These are phyloP conservation scores for Colletotrichum nymphaeae DNA, from an alignment of 2,329 filamentous ascomycete genomes.

Conservation along the genomic window DNA sequence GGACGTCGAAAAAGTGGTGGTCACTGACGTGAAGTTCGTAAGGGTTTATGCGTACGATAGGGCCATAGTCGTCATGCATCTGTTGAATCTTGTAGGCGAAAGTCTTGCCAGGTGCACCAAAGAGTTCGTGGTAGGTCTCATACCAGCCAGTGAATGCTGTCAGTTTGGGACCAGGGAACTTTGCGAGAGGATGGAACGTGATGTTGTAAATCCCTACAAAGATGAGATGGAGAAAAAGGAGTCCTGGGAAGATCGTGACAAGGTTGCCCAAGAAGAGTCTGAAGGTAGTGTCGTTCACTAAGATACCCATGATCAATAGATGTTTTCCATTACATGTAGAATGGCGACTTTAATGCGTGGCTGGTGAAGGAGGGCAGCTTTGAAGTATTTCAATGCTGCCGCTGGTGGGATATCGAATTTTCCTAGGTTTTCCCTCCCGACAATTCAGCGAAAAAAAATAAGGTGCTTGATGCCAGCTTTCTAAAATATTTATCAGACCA, in stretches of 20 bases:
- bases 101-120: background rate
- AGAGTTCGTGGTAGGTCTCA: slow-evolving; percentile 48
- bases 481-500: no score
- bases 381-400: no score
- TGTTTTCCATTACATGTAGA: no score
- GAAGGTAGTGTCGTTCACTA: background rate
- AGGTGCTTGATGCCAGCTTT: no score
- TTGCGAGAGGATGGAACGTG: slow-evolving; percentile 37
- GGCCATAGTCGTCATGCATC: slow-evolving; percentile 34
- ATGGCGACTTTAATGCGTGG: no score
- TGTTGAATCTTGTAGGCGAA: slow-evolving; percentile 17
- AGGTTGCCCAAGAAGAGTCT: no score
- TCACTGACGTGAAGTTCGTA: slow-evolving; percentile 36
- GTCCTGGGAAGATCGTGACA: background rate
- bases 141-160: slow-evolving; percentile 45
- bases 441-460: no score
- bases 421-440: no score
- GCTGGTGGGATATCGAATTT: no score
- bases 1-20: slow-evolving; percentile 27
- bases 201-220: slow-evolving; percentile 3
- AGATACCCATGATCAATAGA: background rate
- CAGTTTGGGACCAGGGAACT: slow-evolving; percentile 46
- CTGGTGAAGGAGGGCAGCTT: no score
- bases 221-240: background rate
- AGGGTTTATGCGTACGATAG: slow-evolving; percentile 35